These are phyloP conservation scores for Glaciozyma antarctica DNA, from an alignment of 768 basidiomycete species.

Conservation along the genomic window DNA sequence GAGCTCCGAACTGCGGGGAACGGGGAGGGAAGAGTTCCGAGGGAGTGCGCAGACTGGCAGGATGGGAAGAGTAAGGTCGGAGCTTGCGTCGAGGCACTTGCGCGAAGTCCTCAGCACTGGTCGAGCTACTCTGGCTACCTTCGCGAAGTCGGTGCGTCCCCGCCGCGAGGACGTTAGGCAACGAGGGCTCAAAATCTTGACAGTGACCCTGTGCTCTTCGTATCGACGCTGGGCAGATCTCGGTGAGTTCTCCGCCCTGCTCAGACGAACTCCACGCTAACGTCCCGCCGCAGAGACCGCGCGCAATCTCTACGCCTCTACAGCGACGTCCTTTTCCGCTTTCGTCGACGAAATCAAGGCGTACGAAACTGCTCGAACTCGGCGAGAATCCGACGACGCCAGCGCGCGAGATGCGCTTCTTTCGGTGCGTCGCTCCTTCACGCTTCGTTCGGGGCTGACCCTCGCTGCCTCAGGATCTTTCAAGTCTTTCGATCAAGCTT, in stretches of 20 bases:
- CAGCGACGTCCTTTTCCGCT: neutral
- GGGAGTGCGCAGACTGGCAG: conserved; percentile 9
- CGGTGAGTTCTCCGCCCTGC: neutral
- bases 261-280: neutral
- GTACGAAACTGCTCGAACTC: conserved; percentile 1
- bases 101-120: conserved; percentile 15
- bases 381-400: neutral
- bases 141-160: conserved; percentile 9
- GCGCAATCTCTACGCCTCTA: conserved; percentile 7
- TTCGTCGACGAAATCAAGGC: neutral
- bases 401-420: neutral
- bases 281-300: neutral
- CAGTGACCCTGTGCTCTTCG: conserved; percentile 12
- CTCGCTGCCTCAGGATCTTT: no score
- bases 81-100: conserved; percentile 9
- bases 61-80: neutral
- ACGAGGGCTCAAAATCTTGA: neutral
- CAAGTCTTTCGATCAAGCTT: no score
- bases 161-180: neutral
- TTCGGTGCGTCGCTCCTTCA: no score
- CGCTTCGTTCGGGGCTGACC: no score
- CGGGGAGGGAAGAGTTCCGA: neutral
- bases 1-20: conserved; percentile 9
- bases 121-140: conserved; percentile 7
- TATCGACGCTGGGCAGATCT: conserved; percentile 14